Evolutionary conservation across 257 asterid genomes (phyloP), one percentile per base, ranked within the genome.

Genomic region (Plantago ovata): DNA sequence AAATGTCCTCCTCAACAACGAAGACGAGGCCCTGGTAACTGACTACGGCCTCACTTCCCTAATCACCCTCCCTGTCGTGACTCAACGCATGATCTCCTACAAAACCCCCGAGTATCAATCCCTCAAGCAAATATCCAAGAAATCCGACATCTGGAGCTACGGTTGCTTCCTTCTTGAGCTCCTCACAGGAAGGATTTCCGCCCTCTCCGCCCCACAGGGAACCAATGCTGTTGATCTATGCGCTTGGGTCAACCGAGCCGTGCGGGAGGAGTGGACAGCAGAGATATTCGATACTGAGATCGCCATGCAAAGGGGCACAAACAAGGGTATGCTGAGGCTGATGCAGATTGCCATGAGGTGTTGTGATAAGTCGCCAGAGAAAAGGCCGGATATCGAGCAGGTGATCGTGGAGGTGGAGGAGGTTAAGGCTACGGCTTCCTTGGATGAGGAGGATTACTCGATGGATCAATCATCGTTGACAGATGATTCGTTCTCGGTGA

Each of bases 181-280:
- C 6, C 64, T 88, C n/a, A 81, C 96, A 1, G 95, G 95, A 10
- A 56, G 77, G 60, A 38, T 83, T 0, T 69, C 96, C 0, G 56
- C 72, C 8, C 81, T 81, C 48, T 74, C 86, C 9, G 89, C 90
- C 18, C 74, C 86, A 33, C 67, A 61, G 58, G 90, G 79, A 60
- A 71, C 61, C n/a, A 67, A 66, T 36, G 94, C 81, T 33, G 79
- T 84, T 9, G 96, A 88, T 6, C 79, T 88, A 0, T 79, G 88
- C 70, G 70, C 73, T 14, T 88, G 96, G 96, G 96, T 77, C 33
- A 72, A 88, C 38, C 75, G 94, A 2, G 95, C 95, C 6, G 91
- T 88, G 48, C 73, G 96, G 53, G 96, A 88, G 74, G 96, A 88
- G 54, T 88, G 96, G 96, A 85, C 96, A 24, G 95, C 94, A 24